A percentile compares a stretch with the other conserved stretches of the same genome.
phyloP scores from a whole-genome alignment of 208 protist genomes.

The Entamoeba histolytica region DNA sequence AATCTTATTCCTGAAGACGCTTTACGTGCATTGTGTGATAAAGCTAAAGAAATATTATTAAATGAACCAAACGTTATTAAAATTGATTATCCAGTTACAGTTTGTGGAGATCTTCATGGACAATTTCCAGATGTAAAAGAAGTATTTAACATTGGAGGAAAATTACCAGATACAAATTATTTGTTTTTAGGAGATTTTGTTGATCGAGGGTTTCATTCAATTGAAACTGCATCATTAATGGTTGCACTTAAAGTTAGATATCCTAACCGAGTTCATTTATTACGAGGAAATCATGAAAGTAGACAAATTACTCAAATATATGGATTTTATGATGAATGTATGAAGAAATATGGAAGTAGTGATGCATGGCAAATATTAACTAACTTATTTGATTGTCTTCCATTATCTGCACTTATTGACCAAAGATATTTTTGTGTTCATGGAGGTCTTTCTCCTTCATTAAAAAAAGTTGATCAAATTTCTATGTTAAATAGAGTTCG shows the following conservation, averaged over 20 bases:
- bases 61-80: conserved; percentile 75
- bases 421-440: conserved; percentile 84
- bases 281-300: conserved; percentile 89
- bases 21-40: not conserved
- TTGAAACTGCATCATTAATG: conserved; percentile 12
- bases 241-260: conserved; percentile 59
- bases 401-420: conserved; percentile 77
- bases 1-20: not conserved
- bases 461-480: conserved; percentile 74
- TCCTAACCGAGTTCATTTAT: conserved; percentile 68
- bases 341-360: conserved; percentile 74
- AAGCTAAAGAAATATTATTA: conserved; percentile 50
- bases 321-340: conserved; percentile 94
- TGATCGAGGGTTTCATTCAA: conserved; percentile 11
- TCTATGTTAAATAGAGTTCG: not conserved
- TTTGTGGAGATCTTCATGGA: conserved; percentile 76
- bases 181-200: conserved; percentile 37
- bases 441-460: conserved; percentile 64
- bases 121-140: conserved; percentile 90
- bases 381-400: conserved; percentile 86
- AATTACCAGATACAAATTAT: conserved; percentile 85
- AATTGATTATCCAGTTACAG: conserved; percentile 64
- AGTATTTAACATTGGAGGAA: conserved; percentile 78
- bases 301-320: conserved; percentile 92
- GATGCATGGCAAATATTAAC: conserved; percentile 74